Evolutionary conservation across 441 rosid species (phyloP), one percentile per base, ranked within the genome.

Genomic region (Isatis lusitanica): DNA sequence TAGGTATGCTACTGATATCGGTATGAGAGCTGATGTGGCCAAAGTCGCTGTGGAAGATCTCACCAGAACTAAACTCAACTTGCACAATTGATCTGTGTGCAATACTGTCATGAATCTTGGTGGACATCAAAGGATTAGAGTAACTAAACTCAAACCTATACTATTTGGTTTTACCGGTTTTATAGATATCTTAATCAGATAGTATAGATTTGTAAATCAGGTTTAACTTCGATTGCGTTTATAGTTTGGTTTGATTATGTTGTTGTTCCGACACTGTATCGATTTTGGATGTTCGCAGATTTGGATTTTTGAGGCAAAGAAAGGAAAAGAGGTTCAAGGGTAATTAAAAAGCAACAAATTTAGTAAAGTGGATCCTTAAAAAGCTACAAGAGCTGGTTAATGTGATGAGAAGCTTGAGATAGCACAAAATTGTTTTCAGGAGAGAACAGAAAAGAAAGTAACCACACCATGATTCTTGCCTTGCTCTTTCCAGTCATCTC

Each of bases 1-100:
- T 69, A 85, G 97, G 70, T 90, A 86, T 73, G 96, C 97, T 12
- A 84, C 93, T 57, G 98, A 94, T 78, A 84, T 94, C 2, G 98
- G 97, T 63, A 79, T 82, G 87, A 87, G 97, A 79, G 91, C 72
- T 66, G 94, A 90, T 17, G 96, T 86, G 9, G 81, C 83, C 47
- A 92, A 90, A 84, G 84, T 94, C 4, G 76, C 84, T 0, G 94
- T 80, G 64, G 97, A 94, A 78, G 97, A 94, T 36, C 83, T 94
- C 36, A 91, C 95, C 0, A 80, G 78, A 66, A 59, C 21, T 2
- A 40, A 12, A 40, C 30, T 10, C 13, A 5, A 2, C 58, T 44
- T 56, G 5, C 7, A 13, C n/a, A 12, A 43, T 47, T 15, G 15
- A 13, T 65, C 11, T 12, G 1, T 3, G 40, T 66, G 24, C n/a